Conservation (phyloP, 2,329 filamentous ascomycete species). For the Cercospora sp. region DNA sequence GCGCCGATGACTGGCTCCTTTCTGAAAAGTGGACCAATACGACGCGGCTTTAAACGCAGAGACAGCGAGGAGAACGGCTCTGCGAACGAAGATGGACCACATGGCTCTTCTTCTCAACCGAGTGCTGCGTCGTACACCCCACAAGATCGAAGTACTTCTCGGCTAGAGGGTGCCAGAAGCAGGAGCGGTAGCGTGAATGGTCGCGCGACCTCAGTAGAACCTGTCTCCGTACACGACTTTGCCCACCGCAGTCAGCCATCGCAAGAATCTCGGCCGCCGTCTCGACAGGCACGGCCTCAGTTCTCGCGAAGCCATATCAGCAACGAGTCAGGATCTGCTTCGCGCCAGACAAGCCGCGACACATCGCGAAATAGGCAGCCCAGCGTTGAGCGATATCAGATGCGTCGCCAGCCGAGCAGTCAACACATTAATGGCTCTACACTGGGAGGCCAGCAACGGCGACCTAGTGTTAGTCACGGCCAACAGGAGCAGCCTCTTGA, state of each 20-base stretch:
- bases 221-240: constrained; percentile 41
- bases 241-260: constrained; percentile 30
- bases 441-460: constrained; percentile 21
- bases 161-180: constrained; percentile 30
- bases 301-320: constrained; percentile 33
- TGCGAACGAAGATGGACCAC: constrained; percentile 38
- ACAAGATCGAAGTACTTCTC: constrained; percentile 31
- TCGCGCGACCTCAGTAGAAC: constrained; percentile 37
- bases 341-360: constrained; percentile 34
- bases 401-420: constrained; percentile 31
- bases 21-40: constrained; percentile 70
- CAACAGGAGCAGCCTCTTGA: constrained; percentile 27
- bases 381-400: constrained; percentile 34
- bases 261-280: constrained; percentile 30
- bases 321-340: constrained; percentile 33
- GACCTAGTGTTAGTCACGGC: constrained; percentile 32
- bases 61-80: constrained; percentile 52
- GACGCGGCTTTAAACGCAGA: constrained; percentile 65
- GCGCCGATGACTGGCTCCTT: constrained; percentile 76
- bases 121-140: constrained; percentile 33
- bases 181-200: constrained; percentile 36
- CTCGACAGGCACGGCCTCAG: constrained; percentile 31
- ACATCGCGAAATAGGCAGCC: constrained; percentile 32
- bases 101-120: constrained; percentile 34
- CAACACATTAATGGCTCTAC: constrained; percentile 19